Conservation (phyloP, 345 rosid genomes). For the Hibiscus syriacus region DNA sequence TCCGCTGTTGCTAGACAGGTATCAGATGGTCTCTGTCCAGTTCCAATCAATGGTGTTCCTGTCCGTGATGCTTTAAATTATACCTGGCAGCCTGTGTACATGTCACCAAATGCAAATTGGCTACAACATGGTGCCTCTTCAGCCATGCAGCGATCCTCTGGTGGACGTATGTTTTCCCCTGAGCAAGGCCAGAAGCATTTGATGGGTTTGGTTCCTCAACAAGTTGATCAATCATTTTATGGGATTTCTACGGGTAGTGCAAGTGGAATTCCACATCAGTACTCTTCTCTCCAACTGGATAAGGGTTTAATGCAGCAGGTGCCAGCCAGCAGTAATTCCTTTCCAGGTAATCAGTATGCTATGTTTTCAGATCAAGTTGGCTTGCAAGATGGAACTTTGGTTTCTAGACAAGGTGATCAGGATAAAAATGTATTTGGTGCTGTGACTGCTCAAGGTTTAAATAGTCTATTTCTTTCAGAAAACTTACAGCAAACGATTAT, state of each 20-base stretch:
- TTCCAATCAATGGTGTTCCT: constrained; percentile 65
- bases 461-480: constrained; percentile 31
- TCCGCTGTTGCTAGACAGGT: constrained; percentile 36
- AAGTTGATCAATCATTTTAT: constrained; percentile 59
- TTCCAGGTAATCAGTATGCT: constrained; percentile 37
- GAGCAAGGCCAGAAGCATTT: constrained; percentile 50
- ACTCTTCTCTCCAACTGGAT: constrained; percentile 45
- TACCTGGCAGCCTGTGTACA: constrained; percentile 54
- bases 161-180: constrained; percentile 45
- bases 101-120: constrained; percentile 50
- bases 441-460: constrained; percentile 32
- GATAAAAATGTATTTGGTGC: constrained; percentile 28
- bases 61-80: constrained; percentile 49
- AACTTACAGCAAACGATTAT: constrained; percentile 35
- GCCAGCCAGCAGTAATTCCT: constrained; percentile 39
- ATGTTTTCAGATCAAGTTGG: constrained; percentile 36
- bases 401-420: constrained; percentile 44
- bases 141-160: constrained; percentile 51
- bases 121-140: constrained; percentile 36
- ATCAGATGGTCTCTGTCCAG: constrained; percentile 31
- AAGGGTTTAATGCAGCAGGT: constrained; percentile 34
- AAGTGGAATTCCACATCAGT: constrained; percentile 34
- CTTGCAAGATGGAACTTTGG: constrained; percentile 38
- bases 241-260: constrained; percentile 49
- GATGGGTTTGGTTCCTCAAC: constrained; percentile 48